Conservation (phyloP, 371 early-diverging fungal genomes). For the Mortierella sp. region DNA sequence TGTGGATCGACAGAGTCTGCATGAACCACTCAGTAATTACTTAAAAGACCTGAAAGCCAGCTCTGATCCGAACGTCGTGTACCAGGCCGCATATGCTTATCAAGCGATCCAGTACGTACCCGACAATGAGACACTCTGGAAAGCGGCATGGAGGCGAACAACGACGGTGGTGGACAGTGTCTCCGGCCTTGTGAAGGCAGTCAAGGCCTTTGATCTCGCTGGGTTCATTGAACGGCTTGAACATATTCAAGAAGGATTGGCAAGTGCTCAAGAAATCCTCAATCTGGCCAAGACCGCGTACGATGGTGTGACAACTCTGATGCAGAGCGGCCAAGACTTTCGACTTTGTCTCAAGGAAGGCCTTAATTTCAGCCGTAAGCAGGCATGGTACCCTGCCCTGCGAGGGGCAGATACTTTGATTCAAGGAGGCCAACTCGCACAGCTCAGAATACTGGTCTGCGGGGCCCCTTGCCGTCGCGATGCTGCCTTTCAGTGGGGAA, state of each 20-base stretch:
- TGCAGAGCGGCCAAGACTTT: conserved; percentile 9
- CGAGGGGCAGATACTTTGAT: conserved; percentile 2
- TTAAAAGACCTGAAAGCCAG: conserved; percentile 2
- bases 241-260: neutral
- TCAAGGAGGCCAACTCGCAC: conserved; percentile 7
- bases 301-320: neutral
- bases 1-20: conserved; percentile 9
- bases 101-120: conserved; percentile 12
- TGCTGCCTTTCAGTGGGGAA: conserved; percentile 19
- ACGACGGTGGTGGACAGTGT: conserved; percentile 2
- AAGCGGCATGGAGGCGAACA: neutral
- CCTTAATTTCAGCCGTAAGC: neutral
- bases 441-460: neutral
- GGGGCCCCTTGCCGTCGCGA: conserved; percentile 1
- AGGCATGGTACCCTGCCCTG: conserved; percentile 12
- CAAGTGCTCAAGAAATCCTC: neutral
- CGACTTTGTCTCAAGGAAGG: conserved; percentile 5
- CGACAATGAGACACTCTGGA: conserved; percentile 7
- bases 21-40: neutral
- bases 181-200: neutral
- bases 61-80: conserved; percentile 8
- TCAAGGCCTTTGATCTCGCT: conserved; percentile 6
- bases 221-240: neutral
- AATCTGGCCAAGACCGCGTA: neutral
- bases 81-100: conserved; percentile 14